phyloP scores from a whole-genome alignment of 23 red algal genomes.

The Gracilaria caudata region DNA sequence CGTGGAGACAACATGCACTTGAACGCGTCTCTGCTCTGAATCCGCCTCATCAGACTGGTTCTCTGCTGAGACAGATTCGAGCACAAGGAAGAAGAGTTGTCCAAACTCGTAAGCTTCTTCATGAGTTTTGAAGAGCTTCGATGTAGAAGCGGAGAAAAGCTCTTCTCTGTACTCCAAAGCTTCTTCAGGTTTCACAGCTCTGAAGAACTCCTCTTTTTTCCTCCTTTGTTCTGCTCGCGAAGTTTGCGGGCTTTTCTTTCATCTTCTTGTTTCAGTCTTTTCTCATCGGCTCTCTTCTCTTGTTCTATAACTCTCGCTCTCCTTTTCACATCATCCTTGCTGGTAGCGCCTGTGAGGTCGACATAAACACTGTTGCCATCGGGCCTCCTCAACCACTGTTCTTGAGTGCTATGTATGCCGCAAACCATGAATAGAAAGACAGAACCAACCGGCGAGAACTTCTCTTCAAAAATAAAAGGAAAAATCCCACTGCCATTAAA shows the following conservation, averaged over 20 bases:
- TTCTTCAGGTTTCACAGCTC: conserved; percentile 32
- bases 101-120: conserved; percentile 74
- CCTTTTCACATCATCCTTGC: conserved; percentile 37
- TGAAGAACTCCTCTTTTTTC: conserved; percentile 51
- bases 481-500: conserved; percentile 47
- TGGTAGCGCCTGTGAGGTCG: conserved; percentile 31
- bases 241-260: conserved; percentile 20
- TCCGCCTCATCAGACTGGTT: conserved; percentile 23
- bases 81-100: conserved; percentile 24
- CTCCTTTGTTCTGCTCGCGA: conserved; percentile 29
- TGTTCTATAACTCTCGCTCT: conserved; percentile 62
- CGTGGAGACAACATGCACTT: conserved; percentile 63
- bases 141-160: background rate
- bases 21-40: conserved; percentile 10
- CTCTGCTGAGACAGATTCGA: background rate
- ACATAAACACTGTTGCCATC: conserved; percentile 78
- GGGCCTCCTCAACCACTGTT: conserved; percentile 74
- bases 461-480: conserved; percentile 33
- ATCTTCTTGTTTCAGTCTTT: conserved; percentile 48
- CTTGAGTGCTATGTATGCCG: conserved; percentile 21
- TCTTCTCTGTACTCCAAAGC: conserved; percentile 26
- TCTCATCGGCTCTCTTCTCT: conserved; percentile 39
- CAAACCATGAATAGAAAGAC: conserved; percentile 82
- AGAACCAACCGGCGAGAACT: conserved; percentile 68
- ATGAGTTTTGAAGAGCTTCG: conserved; percentile 37